A percentile compares a stretch with the other conserved stretches of the same genome.
Evolutionary conservation across 208 protist species (phyloP).

Genomic region (Naegleria lovaniensis): DNA sequence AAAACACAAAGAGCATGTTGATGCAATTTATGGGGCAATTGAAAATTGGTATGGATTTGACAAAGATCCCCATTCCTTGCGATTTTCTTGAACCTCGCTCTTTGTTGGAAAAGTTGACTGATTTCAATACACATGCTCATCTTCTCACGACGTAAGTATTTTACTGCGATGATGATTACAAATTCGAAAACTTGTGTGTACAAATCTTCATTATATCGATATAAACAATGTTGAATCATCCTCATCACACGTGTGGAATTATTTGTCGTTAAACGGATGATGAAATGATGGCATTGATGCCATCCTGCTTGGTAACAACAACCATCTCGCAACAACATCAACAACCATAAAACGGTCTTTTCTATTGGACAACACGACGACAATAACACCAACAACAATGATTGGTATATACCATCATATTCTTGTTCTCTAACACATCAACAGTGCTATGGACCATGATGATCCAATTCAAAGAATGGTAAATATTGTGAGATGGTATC

Average conservation of each 20-base stretch:
- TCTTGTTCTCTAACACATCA: neutral
- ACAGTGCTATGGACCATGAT: conserved; percentile 28
- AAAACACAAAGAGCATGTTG: conserved; percentile 15
- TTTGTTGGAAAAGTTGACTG: conserved; percentile 69
- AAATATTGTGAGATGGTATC: conserved; percentile 57
- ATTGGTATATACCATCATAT: no score
- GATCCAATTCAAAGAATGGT: conserved; percentile 55
- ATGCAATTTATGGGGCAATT: conserved; percentile 48
- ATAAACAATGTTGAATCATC: no score
- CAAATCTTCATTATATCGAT: no score
- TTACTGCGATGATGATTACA: neutral
- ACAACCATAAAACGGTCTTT: no score
- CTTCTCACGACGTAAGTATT: conserved; percentile 36
- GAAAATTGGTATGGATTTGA: conserved; percentile 56
- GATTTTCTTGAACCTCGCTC: conserved; percentile 79
- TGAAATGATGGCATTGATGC: no score
- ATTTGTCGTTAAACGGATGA: no score
- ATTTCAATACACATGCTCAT: conserved; percentile 55
- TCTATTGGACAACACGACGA: conserved; percentile 18
- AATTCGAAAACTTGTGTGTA: no score
- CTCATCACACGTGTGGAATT: no score
- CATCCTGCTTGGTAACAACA: no score
- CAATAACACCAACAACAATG: neutral
- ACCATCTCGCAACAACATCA: no score
- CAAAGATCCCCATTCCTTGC: conserved; percentile 63